phyloP scores from a whole-genome alignment of 2,329 filamentous ascomycete species.

The Pochonia chlamydosporia region DNA sequence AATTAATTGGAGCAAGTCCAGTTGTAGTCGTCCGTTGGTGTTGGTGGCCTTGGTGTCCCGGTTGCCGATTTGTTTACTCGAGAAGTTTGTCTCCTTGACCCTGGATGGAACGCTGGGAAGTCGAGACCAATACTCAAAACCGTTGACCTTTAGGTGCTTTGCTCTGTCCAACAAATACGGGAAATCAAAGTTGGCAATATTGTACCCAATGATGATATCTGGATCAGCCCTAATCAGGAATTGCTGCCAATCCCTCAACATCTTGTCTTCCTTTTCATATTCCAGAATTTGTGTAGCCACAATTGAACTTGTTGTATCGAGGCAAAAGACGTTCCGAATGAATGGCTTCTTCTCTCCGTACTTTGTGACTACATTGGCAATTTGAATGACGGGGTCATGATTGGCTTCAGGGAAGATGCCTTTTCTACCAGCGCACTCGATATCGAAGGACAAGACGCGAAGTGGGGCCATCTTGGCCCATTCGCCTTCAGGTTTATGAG shows the following conservation, averaged over 20 bases:
- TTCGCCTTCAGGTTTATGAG: conserved; percentile 83
- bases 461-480: conserved; percentile 98
- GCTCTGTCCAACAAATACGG: conserved; percentile 90
- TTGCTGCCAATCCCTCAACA: conserved; percentile 89
- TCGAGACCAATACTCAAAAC: conserved; percentile 85
- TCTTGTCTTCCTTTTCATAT: conserved; percentile 73
- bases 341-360: conserved; percentile 97
- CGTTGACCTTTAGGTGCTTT: conserved; percentile 69
- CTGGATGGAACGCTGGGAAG: conserved; percentile 65
- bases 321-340: conserved; percentile 90
- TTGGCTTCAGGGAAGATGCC: conserved; percentile 94
- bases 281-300: conserved; percentile 91
- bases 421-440: conserved; percentile 95
- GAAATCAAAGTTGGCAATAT: conserved; percentile 98
- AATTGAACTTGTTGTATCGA: conserved; percentile 87
- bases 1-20: conserved; percentile 90
- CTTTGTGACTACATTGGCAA: conserved; percentile 89
- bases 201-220: conserved; percentile 98
- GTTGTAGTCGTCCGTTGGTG: conserved; percentile 85
- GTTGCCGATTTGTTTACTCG: conserved; percentile 97
- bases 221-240: conserved; percentile 89
- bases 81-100: conserved; percentile 77
- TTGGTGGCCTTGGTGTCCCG: conserved; percentile 92
- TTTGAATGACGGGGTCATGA: conserved; percentile 92
- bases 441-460: conserved; percentile 92